Evolutionary conservation across 345 rosid species (phyloP).

Genomic region (Syzygium aqueum): DNA sequence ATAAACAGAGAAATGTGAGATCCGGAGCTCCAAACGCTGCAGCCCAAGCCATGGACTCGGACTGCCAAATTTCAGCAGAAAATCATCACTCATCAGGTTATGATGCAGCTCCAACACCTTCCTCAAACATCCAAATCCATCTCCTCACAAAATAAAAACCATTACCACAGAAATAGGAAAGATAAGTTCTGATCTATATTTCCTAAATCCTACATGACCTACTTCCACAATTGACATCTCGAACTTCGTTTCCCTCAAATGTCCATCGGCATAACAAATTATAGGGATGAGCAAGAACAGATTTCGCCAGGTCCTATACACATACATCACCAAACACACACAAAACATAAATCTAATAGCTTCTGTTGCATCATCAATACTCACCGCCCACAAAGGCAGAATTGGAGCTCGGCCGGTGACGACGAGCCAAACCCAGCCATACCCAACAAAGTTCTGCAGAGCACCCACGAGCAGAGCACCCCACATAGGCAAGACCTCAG

Average conservation of each 20-base stretch:
- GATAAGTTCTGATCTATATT: neutral
- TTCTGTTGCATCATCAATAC: constrained; percentile 14
- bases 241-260: neutral
- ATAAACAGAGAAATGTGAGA: neutral
- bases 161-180: neutral
- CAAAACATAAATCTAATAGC: neutral
- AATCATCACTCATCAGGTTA: neutral
- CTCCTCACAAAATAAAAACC: neutral
- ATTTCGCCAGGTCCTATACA: neutral
- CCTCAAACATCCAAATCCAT: neutral
- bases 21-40: neutral
- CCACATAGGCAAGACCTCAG: constrained; percentile 90
- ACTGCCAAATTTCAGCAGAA: neutral
- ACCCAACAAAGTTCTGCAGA: constrained; percentile 79
- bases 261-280: neutral
- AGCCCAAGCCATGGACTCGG: neutral
- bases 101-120: neutral
- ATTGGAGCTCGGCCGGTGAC: constrained; percentile 63
- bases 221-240: neutral
- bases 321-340: neutral
- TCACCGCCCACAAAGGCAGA: constrained; percentile 94
- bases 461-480: constrained; percentile 90
- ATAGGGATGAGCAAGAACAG: neutral
- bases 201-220: neutral
- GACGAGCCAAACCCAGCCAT: constrained; percentile 95